Conservation (phyloP, 768 basidiomycete species). For the Panaeolus cyanescens region DNA sequence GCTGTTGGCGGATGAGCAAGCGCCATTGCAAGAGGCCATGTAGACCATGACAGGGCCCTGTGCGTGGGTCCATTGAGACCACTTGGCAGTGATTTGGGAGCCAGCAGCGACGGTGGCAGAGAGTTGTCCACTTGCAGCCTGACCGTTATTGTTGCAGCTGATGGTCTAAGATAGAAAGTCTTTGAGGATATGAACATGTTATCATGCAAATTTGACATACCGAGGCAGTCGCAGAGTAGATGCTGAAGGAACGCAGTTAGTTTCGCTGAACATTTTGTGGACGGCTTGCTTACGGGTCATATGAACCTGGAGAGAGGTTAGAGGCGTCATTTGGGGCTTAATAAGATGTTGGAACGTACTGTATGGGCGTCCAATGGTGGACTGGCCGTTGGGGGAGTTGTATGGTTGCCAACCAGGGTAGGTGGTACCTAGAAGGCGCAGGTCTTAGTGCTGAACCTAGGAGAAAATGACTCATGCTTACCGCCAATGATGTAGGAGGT, state of each 20-base stretch:
- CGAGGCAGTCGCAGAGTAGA: slow-evolving; percentile 21
- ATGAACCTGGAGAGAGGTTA: slow-evolving; percentile 21
- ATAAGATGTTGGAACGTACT: slow-evolving; percentile 17
- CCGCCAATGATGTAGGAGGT: slow-evolving; percentile 35
- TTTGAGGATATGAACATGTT: neutral
- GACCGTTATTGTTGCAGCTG: slow-evolving; percentile 39
- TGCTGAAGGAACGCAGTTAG: slow-evolving; percentile 15
- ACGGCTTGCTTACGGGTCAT: slow-evolving; percentile 30
- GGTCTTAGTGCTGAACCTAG: neutral
- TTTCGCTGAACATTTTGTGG: neutral
- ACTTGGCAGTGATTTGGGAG: slow-evolving; percentile 33
- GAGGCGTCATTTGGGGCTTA: neutral
- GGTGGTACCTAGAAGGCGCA: slow-evolving; percentile 19
- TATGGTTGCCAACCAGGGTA: slow-evolving; percentile 39
- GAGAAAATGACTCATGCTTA: slow-evolving; percentile 9
- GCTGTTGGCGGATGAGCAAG: slow-evolving; percentile 33
- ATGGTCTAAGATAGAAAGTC: slow-evolving; percentile 19
- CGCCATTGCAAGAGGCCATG: slow-evolving; percentile 34
- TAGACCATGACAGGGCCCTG: slow-evolving; percentile 39
- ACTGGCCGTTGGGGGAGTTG: slow-evolving; percentile 33
- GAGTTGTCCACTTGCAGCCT: slow-evolving; percentile 28
- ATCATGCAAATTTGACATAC: slow-evolving; percentile 8
- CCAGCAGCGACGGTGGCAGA: slow-evolving; percentile 36
- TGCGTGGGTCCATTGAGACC: slow-evolving; percentile 36
- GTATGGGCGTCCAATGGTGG: slow-evolving; percentile 34